Base-by-base conservation (phyloP, 2,329 filamentous ascomycete species). In the Cordyceps farinosa region DNA sequence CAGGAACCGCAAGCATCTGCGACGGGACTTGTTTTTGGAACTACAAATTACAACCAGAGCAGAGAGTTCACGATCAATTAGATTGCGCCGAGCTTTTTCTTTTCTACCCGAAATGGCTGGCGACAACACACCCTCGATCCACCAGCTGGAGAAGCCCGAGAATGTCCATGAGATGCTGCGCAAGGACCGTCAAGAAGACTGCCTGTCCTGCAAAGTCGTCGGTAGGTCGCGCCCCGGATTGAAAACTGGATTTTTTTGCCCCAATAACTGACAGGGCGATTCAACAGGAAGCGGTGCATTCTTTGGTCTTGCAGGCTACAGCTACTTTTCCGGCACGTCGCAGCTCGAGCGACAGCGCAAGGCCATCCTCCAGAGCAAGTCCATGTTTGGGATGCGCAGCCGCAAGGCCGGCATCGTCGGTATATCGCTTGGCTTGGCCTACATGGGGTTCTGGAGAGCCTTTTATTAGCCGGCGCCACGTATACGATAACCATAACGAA, bases 281-380 rank as follows among this genome's bases (percentile, higher is more conserved):
- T 36, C 10, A 29, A 62, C 69, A 93, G 90, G 90, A 51, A 88
- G 89, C 70, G 83, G 87, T 45, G 89, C 90, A 1, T 92, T 95
- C 67, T 79, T 91, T 62, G 89, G 89, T 1, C 84, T 94, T 17
- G 90, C 87, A 3, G 87, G 82, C 1, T 95, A 93, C 76, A 92
- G 87, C 74, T 93, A 92, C 76, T 80, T 87, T 65, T 90, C 89
- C 3, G 91, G 91, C 64, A 89, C 87, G 75, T 79, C 80, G 57
- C 90, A 93, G 74, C 84, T 95, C 36, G 82, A 87, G 69, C 80
- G 82, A 69, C 88, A 91, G 73, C 82, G 84, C 65, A 79, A 81
- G n/a, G 75, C 78, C 65, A 91, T 93, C 66, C 76, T 91, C 64
- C 80, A 84, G 71, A 90, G 88, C 77, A 84, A 85, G 53, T 89